These are phyloP conservation scores for Themeda triandra DNA, from an alignment of 176 grass and related monocot species.

Conservation along the genomic window DNA sequence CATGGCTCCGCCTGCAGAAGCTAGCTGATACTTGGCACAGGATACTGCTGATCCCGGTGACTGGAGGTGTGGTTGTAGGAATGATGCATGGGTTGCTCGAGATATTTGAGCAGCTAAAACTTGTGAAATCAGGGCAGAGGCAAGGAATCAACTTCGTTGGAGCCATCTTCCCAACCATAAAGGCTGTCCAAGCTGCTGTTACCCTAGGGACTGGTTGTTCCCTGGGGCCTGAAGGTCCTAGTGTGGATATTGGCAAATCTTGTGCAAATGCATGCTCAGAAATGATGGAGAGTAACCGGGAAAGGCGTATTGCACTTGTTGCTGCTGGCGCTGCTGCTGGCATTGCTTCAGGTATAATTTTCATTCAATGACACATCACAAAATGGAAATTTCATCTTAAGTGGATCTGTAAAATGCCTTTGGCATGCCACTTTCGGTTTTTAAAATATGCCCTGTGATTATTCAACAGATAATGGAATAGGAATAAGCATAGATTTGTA, in stretches of 20 bases:
- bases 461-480: not conserved
- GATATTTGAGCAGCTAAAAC: constrained; percentile 83
- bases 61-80: constrained; percentile 88
- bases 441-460: not conserved
- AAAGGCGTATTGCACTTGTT: constrained; percentile 88
- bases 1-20: constrained; percentile 92
- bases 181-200: constrained; percentile 85
- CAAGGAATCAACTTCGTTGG: constrained; percentile 71
- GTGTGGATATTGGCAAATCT: constrained; percentile 96
- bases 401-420: not conserved
- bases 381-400: not conserved
- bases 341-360: constrained; percentile 92
- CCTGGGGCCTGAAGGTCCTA: constrained; percentile 87
- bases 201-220: constrained; percentile 92
- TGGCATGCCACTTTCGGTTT: constrained; percentile 4
- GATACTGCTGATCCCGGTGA: constrained; percentile 91
- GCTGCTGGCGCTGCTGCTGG: constrained; percentile 96
- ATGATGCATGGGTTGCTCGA: constrained; percentile 97
- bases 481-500: not conserved
- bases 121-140: constrained; percentile 41
- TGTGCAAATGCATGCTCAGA: constrained; percentile 94
- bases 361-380: not conserved
- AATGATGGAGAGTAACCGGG: constrained; percentile 95
- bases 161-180: constrained; percentile 73
- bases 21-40: constrained; percentile 92